phyloP scores from a whole-genome alignment of 2,329 filamentous ascomycete genomes.

The Diplocarpon rosae region DNA sequence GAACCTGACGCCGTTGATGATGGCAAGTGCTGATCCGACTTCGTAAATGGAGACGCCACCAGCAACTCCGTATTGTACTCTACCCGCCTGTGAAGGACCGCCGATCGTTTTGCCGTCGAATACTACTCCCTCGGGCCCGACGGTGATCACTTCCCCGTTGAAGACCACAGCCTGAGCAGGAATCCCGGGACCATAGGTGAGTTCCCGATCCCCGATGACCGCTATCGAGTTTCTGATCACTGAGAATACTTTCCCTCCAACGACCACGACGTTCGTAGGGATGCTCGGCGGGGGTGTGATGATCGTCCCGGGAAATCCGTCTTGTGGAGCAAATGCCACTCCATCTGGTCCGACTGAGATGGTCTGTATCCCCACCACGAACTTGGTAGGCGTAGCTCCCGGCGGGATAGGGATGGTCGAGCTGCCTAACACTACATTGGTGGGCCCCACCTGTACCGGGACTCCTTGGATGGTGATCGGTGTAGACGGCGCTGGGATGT shows the following conservation, averaged over 20 bases:
- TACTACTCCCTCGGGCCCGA: constrained; percentile 16
- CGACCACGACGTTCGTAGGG: constrained; percentile 18
- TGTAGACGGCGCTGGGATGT: not conserved
- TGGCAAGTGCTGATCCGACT: constrained; percentile 27
- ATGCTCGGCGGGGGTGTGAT: constrained; percentile 10
- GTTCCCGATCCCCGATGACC: constrained; percentile 13
- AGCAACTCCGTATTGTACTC: constrained; percentile 19
- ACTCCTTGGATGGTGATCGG: constrained; percentile 17
- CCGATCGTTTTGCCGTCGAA: constrained; percentile 17
- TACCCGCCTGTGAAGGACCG: constrained; percentile 12
- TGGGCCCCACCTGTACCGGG: constrained; percentile 10
- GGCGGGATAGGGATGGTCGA: constrained; percentile 16
- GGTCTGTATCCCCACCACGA: constrained; percentile 15
- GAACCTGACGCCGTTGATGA: constrained; percentile 41
- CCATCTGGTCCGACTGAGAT: constrained; percentile 16
- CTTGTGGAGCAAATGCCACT: constrained; percentile 7
- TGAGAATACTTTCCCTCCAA: constrained; percentile 16
- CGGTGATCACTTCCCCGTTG: constrained; percentile 20
- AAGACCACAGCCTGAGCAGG: constrained; percentile 13
- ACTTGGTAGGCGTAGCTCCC: constrained; percentile 15
- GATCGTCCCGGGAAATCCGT: constrained; percentile 17
- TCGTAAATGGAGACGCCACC: constrained; percentile 22
- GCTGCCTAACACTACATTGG: constrained; percentile 14
- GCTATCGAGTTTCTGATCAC: constrained; percentile 16
- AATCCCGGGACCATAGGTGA: constrained; percentile 16